These are phyloP conservation scores for Plasmopara muralis DNA, from an alignment of 352 stramenopile species.

Conservation along the genomic window DNA sequence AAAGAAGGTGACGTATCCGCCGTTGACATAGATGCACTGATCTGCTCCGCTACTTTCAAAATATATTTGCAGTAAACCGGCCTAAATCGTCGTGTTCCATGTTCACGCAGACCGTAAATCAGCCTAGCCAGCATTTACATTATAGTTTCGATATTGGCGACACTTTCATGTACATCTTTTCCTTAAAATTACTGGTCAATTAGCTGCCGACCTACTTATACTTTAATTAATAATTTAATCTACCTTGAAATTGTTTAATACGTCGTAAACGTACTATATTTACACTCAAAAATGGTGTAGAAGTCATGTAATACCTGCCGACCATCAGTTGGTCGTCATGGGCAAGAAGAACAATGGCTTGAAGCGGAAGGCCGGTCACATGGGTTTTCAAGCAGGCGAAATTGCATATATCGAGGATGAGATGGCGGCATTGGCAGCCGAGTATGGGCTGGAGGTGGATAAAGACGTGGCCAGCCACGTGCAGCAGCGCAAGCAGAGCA, in stretches of 20 bases:
- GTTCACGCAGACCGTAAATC: too few species aligned
- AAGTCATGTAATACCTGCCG: neutral
- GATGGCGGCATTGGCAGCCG: slow-evolving; percentile 66
- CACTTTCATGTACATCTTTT: too few species aligned
- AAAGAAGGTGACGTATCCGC: neutral
- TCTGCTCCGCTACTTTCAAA: neutral
- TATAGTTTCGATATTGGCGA: too few species aligned
- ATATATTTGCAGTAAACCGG: neutral
- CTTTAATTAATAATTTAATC: too few species aligned
- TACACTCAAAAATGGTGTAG: neutral
- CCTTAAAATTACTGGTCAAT: too few species aligned
- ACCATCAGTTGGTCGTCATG: slow-evolving; percentile 3
- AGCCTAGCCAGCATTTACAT: too few species aligned
- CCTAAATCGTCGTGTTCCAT: too few species aligned
- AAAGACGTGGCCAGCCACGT: slow-evolving; percentile 58
- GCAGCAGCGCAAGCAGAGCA: slow-evolving; percentile 49
- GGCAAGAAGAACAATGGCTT: slow-evolving; percentile 11
- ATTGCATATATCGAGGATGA: slow-evolving; percentile 85
- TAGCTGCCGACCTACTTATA: too few species aligned
- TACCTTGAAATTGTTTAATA: too few species aligned
- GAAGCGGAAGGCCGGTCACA: slow-evolving; percentile 69
- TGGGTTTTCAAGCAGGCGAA: slow-evolving; percentile 65
- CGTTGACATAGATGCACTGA: neutral
- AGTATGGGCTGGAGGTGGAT: slow-evolving; percentile 75
- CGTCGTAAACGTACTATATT: too few species aligned